Evolutionary conservation across 176 grass and related monocot species (phyloP), one percentile per base, ranked within the genome.

Genomic region (Zea luxurians): DNA sequence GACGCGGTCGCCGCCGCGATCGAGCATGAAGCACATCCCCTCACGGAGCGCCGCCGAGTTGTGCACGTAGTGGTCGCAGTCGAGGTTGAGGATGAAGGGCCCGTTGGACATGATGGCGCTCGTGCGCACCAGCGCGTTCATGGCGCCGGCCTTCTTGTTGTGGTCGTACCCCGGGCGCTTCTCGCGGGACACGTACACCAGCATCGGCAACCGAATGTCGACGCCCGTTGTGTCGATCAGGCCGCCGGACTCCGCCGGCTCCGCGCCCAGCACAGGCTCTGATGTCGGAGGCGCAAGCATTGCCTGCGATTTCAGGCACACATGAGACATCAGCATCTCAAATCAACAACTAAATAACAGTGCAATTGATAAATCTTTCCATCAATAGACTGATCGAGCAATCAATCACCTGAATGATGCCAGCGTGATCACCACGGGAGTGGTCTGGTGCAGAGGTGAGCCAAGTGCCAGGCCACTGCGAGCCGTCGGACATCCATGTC

Each of bases 11-110:
- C 95, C 95, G 8, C 95, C 89, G 43, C 95, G 82, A 68, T 98
- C 91, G 0, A 98, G 95, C 95, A 98, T 98, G 95, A 94, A 98
- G 82, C 95, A 98, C 95, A 98, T 92, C 2, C 83, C 91, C n/a
- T 98, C 95, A 5, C 95, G 82, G 49, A 94, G 74, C 67, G 92
- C 92, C 21, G 76, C 10, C 36, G 96, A 94, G 81, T 92, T 92
- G 88, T 93, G 84, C 48, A 94, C 78, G 71, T 94, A 98, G 84
- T 98, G 96, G 78, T 98, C 92, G 48, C 96, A 98, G 71, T 98
- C 96, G 2, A 98, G 86, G 73, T 98, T 98, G 38, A 98, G 89
- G 59, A 98, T 91, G 78, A 99, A 99, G 11, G 96, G 90, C 7
- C 96, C 92, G 15, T 99, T 99, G 1, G 96, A 95, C 96, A 99